Evolutionary conservation across 345 rosid genomes (phyloP).

Genomic region (Citrus hindsii): DNA sequence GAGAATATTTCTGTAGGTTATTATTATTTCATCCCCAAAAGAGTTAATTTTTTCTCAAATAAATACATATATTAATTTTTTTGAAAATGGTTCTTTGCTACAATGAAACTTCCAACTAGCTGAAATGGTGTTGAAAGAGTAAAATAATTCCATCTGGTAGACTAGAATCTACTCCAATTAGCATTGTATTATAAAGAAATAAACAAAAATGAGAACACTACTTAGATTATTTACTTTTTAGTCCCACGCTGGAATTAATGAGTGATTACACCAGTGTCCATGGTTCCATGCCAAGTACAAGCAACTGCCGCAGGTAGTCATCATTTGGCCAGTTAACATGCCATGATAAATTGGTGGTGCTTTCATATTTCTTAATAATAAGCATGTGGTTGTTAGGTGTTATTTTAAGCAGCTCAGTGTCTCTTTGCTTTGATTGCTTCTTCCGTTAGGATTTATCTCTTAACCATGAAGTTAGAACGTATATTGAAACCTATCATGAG

Average conservation of each 20-base stretch:
- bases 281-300: neutral
- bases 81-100: no score
- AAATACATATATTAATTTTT: neutral
- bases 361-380: neutral
- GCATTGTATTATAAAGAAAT: no score
- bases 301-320: neutral
- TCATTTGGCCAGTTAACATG: neutral
- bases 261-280: no score
- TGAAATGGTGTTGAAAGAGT: no score
- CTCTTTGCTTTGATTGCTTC: neutral
- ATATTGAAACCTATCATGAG: neutral
- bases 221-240: no score
- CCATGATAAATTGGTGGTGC: neutral
- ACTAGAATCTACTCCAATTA: no score
- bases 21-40: neutral
- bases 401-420: neutral
- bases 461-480: neutral
- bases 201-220: no score
- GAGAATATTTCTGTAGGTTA: neutral
- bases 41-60: neutral
- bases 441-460: neutral
- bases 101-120: no score
- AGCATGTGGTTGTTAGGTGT: neutral
- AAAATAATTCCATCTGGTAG: no score
- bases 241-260: no score